Percentiles rank a stretch among this genome's conserved stretches.
These are phyloP conservation scores for Rauvolfia tetraphylla DNA, from an alignment of 257 asterid species.

Conservation along the genomic window DNA sequence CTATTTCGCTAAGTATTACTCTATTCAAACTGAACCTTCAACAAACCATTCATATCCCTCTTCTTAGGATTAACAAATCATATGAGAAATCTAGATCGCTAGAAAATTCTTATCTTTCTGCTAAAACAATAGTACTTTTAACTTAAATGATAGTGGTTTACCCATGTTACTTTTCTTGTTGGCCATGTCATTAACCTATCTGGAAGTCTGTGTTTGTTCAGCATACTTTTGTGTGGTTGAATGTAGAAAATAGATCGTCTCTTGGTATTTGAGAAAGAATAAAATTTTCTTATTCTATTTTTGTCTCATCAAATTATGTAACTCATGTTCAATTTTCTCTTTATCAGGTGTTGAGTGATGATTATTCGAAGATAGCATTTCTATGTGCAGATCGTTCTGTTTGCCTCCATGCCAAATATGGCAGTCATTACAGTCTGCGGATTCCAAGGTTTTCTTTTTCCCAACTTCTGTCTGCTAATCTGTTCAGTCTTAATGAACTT, in stretches of 20 bases:
- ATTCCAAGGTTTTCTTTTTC: slow-evolving; percentile 62
- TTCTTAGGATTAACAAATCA: not conserved
- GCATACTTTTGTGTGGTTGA: not conserved
- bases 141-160: not conserved
- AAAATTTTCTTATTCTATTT: not conserved
- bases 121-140: not conserved
- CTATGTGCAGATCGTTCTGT: slow-evolving; percentile 94
- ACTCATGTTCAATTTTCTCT: slow-evolving; percentile 8
- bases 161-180: not conserved
- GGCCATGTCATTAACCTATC: not conserved
- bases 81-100: not conserved
- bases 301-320: not conserved
- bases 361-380: slow-evolving; percentile 88
- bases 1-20: not conserved
- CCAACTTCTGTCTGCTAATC: not conserved
- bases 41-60: not conserved
- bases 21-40: not conserved
- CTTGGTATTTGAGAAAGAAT: not conserved
- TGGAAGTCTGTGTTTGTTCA: not conserved
- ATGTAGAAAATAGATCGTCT: not conserved
- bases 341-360: slow-evolving; percentile 76
- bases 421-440: slow-evolving; percentile 87
- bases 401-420: slow-evolving; percentile 89
- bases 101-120: not conserved
- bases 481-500: not conserved